These are phyloP conservation scores for Tarenaya hassleriana DNA, from an alignment of 345 rosid species.

Conservation along the genomic window DNA sequence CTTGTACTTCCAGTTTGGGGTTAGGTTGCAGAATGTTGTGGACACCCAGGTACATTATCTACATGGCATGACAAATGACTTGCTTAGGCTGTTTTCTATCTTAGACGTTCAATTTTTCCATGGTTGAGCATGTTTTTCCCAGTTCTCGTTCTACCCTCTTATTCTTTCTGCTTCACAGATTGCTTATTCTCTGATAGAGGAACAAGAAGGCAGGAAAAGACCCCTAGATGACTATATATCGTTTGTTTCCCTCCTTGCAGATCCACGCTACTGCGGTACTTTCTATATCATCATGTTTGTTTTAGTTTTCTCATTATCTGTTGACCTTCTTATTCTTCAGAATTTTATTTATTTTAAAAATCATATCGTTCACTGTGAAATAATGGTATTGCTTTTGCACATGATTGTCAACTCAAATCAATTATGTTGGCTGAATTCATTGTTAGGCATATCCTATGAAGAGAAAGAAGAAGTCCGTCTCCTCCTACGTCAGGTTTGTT, in stretches of 20 bases:
- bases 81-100: constrained; percentile 8
- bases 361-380: constrained; percentile 22
- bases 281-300: constrained; percentile 35
- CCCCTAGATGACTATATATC: constrained; percentile 72
- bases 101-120: neutral
- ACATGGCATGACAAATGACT: constrained; percentile 5
- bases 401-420: constrained; percentile 12
- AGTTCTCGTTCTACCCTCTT: neutral
- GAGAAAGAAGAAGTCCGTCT: constrained; percentile 96
- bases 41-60: constrained; percentile 70
- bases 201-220: constrained; percentile 74
- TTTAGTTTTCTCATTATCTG: constrained; percentile 8
- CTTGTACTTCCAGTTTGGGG: constrained; percentile 83
- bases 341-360: no score
- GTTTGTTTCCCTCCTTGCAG: constrained; percentile 91
- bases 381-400: constrained; percentile 4
- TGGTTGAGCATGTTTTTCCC: neutral
- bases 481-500: constrained; percentile 76
- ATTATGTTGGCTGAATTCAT: no score
- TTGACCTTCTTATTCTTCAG: no score
- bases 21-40: constrained; percentile 69
- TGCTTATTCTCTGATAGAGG: constrained; percentile 81
- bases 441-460: constrained; percentile 72
- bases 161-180: constrained; percentile 37
- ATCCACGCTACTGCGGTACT: constrained; percentile 94